phyloP scores from a whole-genome alignment of 306 rosid species.

The Sicyos baderoa region DNA sequence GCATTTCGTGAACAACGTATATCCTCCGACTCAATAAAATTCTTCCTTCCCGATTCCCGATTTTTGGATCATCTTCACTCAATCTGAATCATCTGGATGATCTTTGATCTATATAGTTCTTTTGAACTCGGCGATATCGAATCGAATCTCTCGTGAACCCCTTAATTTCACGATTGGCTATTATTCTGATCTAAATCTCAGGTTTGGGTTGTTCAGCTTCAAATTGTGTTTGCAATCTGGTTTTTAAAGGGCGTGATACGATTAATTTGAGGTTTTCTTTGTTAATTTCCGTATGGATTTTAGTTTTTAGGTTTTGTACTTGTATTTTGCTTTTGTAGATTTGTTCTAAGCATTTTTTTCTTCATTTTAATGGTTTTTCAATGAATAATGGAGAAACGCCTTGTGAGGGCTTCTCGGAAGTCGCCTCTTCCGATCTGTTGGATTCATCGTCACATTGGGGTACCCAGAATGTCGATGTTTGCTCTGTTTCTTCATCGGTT shows the following conservation, averaged over 20 bases:
- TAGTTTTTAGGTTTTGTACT: neutral
- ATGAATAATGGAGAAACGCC: conserved; percentile 44
- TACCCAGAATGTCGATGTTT: conserved; percentile 29
- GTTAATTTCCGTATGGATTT: neutral
- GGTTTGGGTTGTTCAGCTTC: neutral
- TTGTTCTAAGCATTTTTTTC: neutral
- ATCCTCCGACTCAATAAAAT: neutral
- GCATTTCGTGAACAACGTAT: neutral
- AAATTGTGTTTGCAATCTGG: neutral
- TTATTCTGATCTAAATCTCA: neutral
- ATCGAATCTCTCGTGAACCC: neutral
- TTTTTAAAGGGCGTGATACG: neutral
- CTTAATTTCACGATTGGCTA: neutral
- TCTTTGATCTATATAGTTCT: neutral
- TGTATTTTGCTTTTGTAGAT: neutral
- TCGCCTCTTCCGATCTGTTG: conserved; percentile 37
- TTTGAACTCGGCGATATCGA: neutral
- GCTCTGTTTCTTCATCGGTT: conserved; percentile 18
- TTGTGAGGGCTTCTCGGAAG: conserved; percentile 21
- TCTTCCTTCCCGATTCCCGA: neutral
- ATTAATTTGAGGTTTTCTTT: neutral
- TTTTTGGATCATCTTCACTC: neutral
- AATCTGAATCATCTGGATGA: neutral
- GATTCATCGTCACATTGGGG: conserved; percentile 31
- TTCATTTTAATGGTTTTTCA: conserved; percentile 19